Percentiles rank a stretch among this genome's conserved stretches.
Conservation (phyloP, 2,329 filamentous ascomycete genomes). For the Trichoderma atroviride region DNA sequence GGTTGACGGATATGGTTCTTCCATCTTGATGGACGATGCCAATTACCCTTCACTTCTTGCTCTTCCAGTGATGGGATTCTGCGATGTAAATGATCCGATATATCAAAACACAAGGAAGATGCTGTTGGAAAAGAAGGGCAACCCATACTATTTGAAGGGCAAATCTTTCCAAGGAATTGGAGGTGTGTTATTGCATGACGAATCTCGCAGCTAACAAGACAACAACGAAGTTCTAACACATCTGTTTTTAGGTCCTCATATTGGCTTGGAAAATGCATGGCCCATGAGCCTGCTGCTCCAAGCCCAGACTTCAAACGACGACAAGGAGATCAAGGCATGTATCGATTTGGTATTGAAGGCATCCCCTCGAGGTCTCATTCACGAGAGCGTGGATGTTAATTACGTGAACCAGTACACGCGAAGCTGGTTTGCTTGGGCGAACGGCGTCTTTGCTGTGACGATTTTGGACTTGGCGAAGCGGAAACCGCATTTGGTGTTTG, state of each 20-base stretch:
- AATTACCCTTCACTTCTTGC: conserved; percentile 83
- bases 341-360: conserved; percentile 75
- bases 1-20: conserved; percentile 82
- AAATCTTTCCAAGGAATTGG: conserved; percentile 83
- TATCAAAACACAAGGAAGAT: conserved; percentile 86
- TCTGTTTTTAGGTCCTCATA: conserved; percentile 57
- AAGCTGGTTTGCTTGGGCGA: conserved; percentile 98
- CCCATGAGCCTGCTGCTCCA: conserved; percentile 94
- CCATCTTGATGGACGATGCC: conserved; percentile 86
- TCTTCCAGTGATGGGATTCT: conserved; percentile 77
- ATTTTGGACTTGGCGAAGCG: conserved; percentile 86
- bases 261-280: conserved; percentile 91
- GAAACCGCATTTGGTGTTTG: conserved; percentile 87
- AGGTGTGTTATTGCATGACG: conserved; percentile 54
- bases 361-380: conserved; percentile 77
- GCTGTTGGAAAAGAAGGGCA: conserved; percentile 73
- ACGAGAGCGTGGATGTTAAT: conserved; percentile 90
- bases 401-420: conserved; percentile 69
- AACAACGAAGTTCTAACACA: neutral
- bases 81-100: conserved; percentile 62
- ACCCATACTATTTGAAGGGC: conserved; percentile 87
- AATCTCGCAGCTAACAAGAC: neutral
- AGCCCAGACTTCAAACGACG: conserved; percentile 83
- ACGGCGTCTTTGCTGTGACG: conserved; percentile 91
- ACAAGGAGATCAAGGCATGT: conserved; percentile 76